Evolutionary conservation across 2,329 filamentous ascomycete genomes (phyloP).

Genomic region (Colletotrichum tamarilloi): DNA sequence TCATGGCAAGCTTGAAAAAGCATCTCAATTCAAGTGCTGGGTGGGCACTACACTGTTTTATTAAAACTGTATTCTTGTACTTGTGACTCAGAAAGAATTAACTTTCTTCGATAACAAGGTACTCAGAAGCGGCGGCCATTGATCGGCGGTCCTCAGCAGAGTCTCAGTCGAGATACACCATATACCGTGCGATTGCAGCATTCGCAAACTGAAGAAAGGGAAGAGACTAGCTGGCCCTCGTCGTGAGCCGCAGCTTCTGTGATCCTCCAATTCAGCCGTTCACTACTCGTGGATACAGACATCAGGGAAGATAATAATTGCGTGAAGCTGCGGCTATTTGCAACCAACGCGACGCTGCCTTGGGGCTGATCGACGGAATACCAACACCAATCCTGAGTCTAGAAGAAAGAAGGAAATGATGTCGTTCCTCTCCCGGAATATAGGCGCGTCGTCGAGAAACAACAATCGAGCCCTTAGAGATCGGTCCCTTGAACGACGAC

Average conservation of each 20-base stretch:
- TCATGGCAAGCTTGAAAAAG: too few relatives aligned
- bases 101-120: too few relatives aligned
- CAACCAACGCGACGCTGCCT: constrained; percentile 8
- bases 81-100: too few relatives aligned
- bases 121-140: not conserved
- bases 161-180: constrained; percentile 13
- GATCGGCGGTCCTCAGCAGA: constrained; percentile 6
- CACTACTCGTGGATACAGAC: not conserved
- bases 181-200: constrained; percentile 5
- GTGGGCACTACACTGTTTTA: too few relatives aligned
- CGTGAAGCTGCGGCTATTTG: constrained; percentile 9
- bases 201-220: not conserved
- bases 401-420: not conserved
- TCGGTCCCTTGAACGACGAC: not conserved
- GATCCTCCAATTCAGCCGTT: not conserved
- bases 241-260: not conserved
- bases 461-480: not conserved
- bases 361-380: not conserved
- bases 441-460: not conserved
- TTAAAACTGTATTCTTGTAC: too few relatives aligned
- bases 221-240: not conserved
- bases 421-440: not conserved
- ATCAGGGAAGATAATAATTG: not conserved
- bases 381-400: not conserved
- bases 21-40: too few relatives aligned